Evolutionary conservation across 1,139 yeast species (phyloP), one percentile per base, ranked within the genome.

Genomic region (Meyerozyma elateridarum): DNA sequence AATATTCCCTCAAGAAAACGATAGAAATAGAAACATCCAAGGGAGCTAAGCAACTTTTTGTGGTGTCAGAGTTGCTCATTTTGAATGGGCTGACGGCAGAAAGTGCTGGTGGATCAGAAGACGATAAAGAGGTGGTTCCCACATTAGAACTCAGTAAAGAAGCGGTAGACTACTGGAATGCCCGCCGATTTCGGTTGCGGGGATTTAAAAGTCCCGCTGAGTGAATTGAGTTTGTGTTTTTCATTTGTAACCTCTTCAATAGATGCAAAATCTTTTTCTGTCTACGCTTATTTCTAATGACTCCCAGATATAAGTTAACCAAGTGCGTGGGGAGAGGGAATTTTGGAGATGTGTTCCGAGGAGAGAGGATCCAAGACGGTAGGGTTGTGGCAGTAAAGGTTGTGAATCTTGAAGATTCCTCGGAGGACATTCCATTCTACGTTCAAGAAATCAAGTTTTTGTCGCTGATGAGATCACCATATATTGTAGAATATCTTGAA

Each of bases 261-360:
- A n/a, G 15, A 24, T 24, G 15, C 9, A 13, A 3, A 15, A n/a
- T 7, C 15, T 24, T 24, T 24, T n/a, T 6, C 14, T 12, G 15
- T 24, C 27, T 24, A 11, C 5, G 18, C 17, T 8, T 16, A 9
- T 15, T 11, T 26, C 11, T 22, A 7, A 17, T 16, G 20, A 28
- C 18, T 37, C 42, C 16, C 66, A 36, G 54, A 27, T 78, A 67
- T 47, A 54, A 56, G 6, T 46, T 80, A 25, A 54, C 69, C 31
- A 71, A 76, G 37, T 79, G 88, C 47, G 75, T 84, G 22, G 96
- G 96, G 0, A 67, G 74, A 39, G 96, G 96, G 1, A 83, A 83
- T 44, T 87, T 85, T 62, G 96, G 95, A 11, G 89, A 84, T 49
- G 96, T 87, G 28, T 87, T 77, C 52, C 73, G 67, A 45, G 94